Percentiles rank a stretch among this genome's conserved stretches.
Evolutionary conservation across 768 basidiomycete genomes (phyloP).

Genomic region (Suillus bovinus): DNA sequence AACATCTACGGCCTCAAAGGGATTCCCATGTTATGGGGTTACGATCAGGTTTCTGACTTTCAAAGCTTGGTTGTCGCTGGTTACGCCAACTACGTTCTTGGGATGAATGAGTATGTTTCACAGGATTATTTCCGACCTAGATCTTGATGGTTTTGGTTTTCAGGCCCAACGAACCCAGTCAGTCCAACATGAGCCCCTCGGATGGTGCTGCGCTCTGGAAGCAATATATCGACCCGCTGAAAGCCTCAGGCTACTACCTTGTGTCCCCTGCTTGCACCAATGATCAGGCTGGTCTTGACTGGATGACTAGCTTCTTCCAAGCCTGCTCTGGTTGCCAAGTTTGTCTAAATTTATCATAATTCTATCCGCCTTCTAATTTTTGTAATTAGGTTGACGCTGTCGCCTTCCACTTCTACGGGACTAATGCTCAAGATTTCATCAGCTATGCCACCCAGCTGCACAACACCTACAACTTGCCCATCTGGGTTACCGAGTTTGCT

Average conservation of each 20-base stretch:
- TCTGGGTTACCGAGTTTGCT: constrained; percentile 75
- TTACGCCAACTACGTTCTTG: constrained; percentile 53
- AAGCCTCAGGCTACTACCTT: constrained; percentile 53
- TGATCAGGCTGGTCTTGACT: constrained; percentile 53
- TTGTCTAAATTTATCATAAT: constrained; percentile 24
- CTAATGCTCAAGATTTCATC: constrained; percentile 46
- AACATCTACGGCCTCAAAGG: constrained; percentile 48
- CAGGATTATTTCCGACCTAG: background rate
- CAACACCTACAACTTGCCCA: constrained; percentile 38
- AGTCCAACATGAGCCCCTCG: constrained; percentile 59
- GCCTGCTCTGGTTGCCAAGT: constrained; percentile 57
- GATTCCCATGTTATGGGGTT: constrained; percentile 74
- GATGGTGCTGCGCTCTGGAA: constrained; percentile 58
- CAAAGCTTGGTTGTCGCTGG: constrained; percentile 44
- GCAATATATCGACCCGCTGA: constrained; percentile 59
- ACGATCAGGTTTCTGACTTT: constrained; percentile 50
- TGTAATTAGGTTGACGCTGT: constrained; percentile 50
- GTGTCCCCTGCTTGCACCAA: constrained; percentile 71
- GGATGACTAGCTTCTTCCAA: constrained; percentile 62
- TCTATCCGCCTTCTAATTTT: background rate
- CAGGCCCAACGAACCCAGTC: constrained; percentile 67
- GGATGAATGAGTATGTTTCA: constrained; percentile 73
- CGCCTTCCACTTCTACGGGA: constrained; percentile 74
- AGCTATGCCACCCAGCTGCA: constrained; percentile 51
- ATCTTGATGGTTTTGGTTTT: background rate